Percentiles rank a stretch among this genome's conserved stretches.
Evolutionary conservation across 2,329 filamentous ascomycete species (phyloP).

Genomic region (Dactylellina drechsleri): DNA sequence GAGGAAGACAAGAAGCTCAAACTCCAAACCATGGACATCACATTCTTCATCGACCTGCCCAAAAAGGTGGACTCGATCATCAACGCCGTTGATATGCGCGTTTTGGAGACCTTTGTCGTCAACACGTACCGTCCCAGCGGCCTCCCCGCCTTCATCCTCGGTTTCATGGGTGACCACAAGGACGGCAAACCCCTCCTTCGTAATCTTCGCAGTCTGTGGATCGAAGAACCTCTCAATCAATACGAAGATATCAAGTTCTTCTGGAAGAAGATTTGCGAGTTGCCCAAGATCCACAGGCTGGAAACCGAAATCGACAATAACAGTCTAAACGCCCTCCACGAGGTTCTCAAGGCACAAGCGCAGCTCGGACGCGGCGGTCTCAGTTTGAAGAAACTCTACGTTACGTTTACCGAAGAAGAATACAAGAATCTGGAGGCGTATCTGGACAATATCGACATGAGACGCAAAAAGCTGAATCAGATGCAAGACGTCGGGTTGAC

Average conservation of each 20-base stretch:
- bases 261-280: slow-evolving; percentile 40
- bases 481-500: slow-evolving; percentile 48
- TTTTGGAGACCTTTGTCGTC: slow-evolving; percentile 38
- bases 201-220: slow-evolving; percentile 49
- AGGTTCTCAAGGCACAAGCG: slow-evolving; percentile 29
- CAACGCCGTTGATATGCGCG: slow-evolving; percentile 47
- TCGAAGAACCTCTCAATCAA: slow-evolving; percentile 44
- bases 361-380: slow-evolving; percentile 8
- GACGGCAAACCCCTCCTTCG: slow-evolving; percentile 43
- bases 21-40: slow-evolving; percentile 47
- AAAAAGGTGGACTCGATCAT: slow-evolving; percentile 50
- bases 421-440: slow-evolving; percentile 52
- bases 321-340: slow-evolving; percentile 37
- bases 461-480: slow-evolving; percentile 50
- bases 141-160: slow-evolving; percentile 46
- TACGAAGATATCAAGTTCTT: slow-evolving; percentile 48
- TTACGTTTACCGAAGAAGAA: slow-evolving; percentile 50
- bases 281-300: slow-evolving; percentile 38
- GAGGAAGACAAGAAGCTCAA: slow-evolving; percentile 50
- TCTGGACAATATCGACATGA: slow-evolving; percentile 46
- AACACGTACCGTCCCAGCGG: slow-evolving; percentile 50
- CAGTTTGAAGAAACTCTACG: slow-evolving; percentile 43
- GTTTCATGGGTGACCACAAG: slow-evolving; percentile 44
- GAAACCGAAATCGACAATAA: slow-evolving; percentile 51
- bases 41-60: slow-evolving; percentile 51